Conservation (phyloP, 129 eudicot species). For the Flaveria robusta region DNA sequence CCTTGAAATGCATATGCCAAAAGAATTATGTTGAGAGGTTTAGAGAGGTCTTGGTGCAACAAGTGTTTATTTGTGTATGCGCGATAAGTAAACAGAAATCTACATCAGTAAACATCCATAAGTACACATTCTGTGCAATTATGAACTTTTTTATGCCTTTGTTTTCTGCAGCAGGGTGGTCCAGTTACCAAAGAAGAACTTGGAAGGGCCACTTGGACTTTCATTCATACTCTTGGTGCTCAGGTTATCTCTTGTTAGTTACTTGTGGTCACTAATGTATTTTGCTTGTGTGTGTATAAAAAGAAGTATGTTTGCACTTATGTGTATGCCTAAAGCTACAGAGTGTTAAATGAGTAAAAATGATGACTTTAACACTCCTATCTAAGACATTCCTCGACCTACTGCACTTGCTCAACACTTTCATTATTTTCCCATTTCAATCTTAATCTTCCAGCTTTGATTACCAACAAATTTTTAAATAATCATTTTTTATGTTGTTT, state of each 20-base stretch:
- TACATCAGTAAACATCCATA: neutral
- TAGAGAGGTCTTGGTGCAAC: neutral
- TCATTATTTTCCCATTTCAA: neutral
- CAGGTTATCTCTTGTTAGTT: constrained; percentile 56
- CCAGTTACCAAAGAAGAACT: constrained; percentile 92
- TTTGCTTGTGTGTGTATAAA: neutral
- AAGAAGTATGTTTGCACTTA: neutral
- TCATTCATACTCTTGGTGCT: constrained; percentile 98
- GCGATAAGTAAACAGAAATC: neutral
- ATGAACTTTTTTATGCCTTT: constrained; percentile 6
- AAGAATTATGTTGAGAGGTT: constrained; percentile 1
- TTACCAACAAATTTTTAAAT: neutral
- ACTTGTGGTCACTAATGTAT: constrained; percentile 6
- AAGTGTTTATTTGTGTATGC: neutral
- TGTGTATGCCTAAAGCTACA: constrained; percentile 9
- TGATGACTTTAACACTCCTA: constrained; percentile 1
- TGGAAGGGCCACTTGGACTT: constrained; percentile 98
- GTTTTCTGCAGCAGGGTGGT: constrained; percentile 49
- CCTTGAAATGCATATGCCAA: neutral
- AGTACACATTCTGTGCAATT: neutral
- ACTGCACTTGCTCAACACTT: constrained; percentile 11
- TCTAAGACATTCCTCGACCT: neutral
- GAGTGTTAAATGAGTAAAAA: neutral
- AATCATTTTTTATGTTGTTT: neutral
- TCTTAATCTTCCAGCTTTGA: neutral